These are phyloP conservation scores for Penicillium nucicola DNA, from an alignment of 495 filamentous ascomycete genomes.

Conservation along the genomic window DNA sequence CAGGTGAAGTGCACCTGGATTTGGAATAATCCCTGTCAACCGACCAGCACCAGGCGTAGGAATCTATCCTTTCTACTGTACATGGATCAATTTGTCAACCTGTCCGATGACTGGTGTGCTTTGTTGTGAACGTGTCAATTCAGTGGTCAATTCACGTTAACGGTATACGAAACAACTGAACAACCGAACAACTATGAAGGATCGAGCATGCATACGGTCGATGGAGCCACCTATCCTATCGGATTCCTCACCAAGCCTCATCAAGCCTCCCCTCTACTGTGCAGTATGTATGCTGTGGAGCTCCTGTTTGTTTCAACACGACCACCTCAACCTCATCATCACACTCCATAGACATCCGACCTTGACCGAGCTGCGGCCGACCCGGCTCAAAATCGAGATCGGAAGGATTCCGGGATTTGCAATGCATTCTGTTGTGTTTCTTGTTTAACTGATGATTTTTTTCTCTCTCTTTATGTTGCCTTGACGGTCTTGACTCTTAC, in stretches of 20 bases:
- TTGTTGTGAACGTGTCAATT: too few species aligned
- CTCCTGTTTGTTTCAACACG: not conserved
- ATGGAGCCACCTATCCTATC: not conserved
- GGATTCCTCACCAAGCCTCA: not conserved
- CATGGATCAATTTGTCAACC: not conserved
- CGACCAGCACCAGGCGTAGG: not conserved
- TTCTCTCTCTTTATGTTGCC: not conserved
- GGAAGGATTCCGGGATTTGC: not conserved
- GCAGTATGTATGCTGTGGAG: too few species aligned
- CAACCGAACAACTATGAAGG: not conserved
- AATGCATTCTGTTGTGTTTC: not conserved
- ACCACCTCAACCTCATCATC: not conserved
- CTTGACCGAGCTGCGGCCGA: not conserved
- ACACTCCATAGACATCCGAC: not conserved
- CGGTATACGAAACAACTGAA: too few species aligned
- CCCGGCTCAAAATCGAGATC: not conserved
- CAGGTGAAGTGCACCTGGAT: not conserved
- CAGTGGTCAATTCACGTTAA: too few species aligned
- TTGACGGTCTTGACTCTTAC: not conserved
- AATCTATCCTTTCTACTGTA: too few species aligned
- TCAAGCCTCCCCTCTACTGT: not conserved
- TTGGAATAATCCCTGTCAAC: not conserved
- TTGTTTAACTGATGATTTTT: too few species aligned
- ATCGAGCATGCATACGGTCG: not conserved
- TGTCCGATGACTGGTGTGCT: too few species aligned